Conservation (phyloP, 1,139 yeast species). For the Wickerhamomyces sp. region DNA sequence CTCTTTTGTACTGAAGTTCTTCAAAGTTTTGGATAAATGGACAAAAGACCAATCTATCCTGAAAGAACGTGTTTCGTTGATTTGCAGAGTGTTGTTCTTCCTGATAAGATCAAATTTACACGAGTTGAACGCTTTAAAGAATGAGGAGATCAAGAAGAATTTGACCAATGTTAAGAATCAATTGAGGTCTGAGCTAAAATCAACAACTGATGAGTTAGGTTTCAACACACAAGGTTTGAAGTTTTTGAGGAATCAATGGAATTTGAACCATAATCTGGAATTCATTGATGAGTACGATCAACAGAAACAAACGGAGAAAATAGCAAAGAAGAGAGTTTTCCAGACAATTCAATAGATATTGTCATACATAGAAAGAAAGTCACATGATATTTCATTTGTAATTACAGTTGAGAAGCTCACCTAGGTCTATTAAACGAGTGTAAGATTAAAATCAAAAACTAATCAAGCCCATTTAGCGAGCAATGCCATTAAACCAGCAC, state of each 20-base stretch:
- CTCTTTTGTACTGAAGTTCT: constrained; percentile 67
- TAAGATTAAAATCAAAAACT: constrained; percentile 31
- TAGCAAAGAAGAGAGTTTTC: constrained; percentile 65
- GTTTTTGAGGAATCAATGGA: constrained; percentile 75
- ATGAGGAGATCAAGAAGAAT: constrained; percentile 55
- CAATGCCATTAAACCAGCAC: constrained; percentile 82
- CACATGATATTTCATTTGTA: too few species aligned
- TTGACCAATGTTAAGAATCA: constrained; percentile 53
- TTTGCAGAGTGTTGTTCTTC: constrained; percentile 73
- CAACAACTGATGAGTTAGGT: constrained; percentile 63
- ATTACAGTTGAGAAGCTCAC: too few species aligned
- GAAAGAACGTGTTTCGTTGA: constrained; percentile 48
- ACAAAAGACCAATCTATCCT: constrained; percentile 44
- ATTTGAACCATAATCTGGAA: constrained; percentile 63
- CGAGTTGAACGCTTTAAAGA: constrained; percentile 66
- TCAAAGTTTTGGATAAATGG: constrained; percentile 75
- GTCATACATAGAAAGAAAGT: too few species aligned
- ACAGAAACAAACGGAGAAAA: constrained; percentile 47
- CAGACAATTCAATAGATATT: constrained; percentile 27
- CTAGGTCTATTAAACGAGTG: background rate
- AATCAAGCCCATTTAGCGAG: constrained; percentile 82
- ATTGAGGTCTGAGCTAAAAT: constrained; percentile 47
- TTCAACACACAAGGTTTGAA: constrained; percentile 81
- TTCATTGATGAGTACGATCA: constrained; percentile 70
- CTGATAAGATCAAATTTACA: constrained; percentile 67